Percentiles rank a stretch among this genome's conserved stretches.
These are phyloP conservation scores for Diaporthe sp. DNA, from an alignment of 2,329 filamentous ascomycete species.

Conservation along the genomic window DNA sequence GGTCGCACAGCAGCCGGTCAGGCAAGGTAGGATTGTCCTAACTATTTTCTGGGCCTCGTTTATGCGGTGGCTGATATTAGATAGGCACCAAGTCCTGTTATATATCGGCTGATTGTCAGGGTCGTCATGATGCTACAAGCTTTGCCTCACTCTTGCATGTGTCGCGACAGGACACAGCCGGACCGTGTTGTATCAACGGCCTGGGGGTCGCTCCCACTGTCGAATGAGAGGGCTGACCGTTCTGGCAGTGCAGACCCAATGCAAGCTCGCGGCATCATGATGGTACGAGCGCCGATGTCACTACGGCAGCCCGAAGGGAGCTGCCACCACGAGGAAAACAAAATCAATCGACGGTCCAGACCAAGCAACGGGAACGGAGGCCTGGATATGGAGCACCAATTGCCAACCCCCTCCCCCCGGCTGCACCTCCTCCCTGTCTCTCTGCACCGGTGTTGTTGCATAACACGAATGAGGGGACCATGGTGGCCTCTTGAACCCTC, in stretches of 20 bases:
- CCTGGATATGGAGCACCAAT: not conserved
- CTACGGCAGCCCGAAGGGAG: not conserved
- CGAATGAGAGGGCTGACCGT: not conserved
- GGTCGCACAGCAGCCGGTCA: conserved; percentile 32
- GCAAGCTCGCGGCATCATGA: conserved; percentile 20
- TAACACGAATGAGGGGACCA: not conserved
- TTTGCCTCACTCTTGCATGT: not conserved
- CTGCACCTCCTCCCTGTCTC: not conserved
- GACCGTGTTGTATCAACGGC: not conserved
- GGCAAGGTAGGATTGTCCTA: not conserved
- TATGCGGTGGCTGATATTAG: conserved; percentile 20
- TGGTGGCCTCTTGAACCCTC: conserved; percentile 20
- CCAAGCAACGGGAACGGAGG: not conserved
- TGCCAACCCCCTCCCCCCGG: not conserved
- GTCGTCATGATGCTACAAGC: not conserved
- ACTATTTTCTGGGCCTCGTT: conserved; percentile 1
- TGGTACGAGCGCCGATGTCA: not conserved
- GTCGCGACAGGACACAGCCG: not conserved
- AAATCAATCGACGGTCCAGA: not conserved
- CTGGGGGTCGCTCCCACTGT: not conserved
- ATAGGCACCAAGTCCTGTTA: not conserved
- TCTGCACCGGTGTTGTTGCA: not conserved
- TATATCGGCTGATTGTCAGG: not conserved
- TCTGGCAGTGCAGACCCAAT: not conserved
- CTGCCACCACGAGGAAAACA: not conserved